Evolutionary conservation across 441 rosid genomes (phyloP), one percentile per base, ranked within the genome.

Genomic region (Brassica hybrid): DNA sequence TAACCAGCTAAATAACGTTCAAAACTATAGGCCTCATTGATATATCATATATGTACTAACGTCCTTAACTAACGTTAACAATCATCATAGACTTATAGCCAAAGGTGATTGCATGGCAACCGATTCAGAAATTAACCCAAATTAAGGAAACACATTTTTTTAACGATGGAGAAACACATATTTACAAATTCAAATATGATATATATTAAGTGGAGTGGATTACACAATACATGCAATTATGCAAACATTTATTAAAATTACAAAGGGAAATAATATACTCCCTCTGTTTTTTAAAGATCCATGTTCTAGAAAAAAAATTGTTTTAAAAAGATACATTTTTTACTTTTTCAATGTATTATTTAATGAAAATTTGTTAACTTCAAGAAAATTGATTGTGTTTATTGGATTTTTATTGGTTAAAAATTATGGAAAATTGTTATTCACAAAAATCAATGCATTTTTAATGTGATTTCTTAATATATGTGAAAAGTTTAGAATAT

Each of bases 201-300:
- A 63, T 79, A 25, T 69, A 73, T 32, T 16, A 63, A 57, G 18
- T 61, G 50, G 43, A 74, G 18, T 18, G 50, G 16, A 60, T 58
- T 80, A 75, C 76, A 71, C 63, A 70, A 74, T 62, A 50, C 79
- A 80, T 75, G 80, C 71, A 76, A 71, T 67, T 73, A 13, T 25
- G 23, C 23, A 21, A 21, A 21, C 23, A 21, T 80, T 61, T 56
- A 3, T 65, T 27, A 23, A 75, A 63, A 50, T 50, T 76, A 76
- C 80, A 72, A 57, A 43, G 71, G 78, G 38, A 71, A 45, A 74
- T 72, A 71, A 61, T 68, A 67, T 19, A 19, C n/a, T n/a, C n/a
- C n/a, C n/a, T n/a, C n/a, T n/a, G n/a, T n/a, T n/a, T n/a, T n/a
- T n/a, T n/a, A n/a, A n/a, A n/a, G n/a, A n/a, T n/a, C n/a, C n/a